Base-by-base conservation (phyloP, 805 yeast genomes). In the Priceomyces fermenticarens region DNA sequence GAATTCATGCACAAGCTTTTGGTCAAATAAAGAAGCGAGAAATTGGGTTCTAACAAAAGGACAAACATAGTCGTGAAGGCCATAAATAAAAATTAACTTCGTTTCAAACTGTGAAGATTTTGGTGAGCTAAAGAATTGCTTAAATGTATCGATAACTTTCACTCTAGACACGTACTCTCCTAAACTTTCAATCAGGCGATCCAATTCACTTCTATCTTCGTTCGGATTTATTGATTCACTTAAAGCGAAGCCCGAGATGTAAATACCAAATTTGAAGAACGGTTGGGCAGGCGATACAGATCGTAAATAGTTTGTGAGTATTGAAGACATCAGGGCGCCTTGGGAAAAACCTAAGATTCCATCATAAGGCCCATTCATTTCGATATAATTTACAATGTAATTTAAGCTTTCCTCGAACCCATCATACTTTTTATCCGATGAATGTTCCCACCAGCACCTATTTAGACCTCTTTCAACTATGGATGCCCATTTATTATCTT, bases 271-370 rank as follows among this genome's bases (percentile, higher is more conserved):
- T 30, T 54, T 47, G 40, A 67, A 55, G 16, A 48, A 49, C 3
- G 57, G 59, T 34, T 60, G 60, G 2, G 30, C 32, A 1, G 67
- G 65, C 3, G 56, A 30, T 25, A 51, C 43, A 34, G 43, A 41
- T 5, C 46, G 44, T 10, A 66, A 49, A 9, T 42, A 40, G 37
- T 57, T 63, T 38, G 60, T 53, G 6, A 63, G 38, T 4, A 62
- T 50, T 3, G 64, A 53, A 3, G 70, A 48, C 65, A 69, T 58
- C 7, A 67, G 65, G 2, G 72, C 72, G 25, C 75, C 75, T 46
- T 70, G 75, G 17, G 70, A 63, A 40, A 68, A 70, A 3, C 74
- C 75, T 28, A 70, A 49, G 15, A 70, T 53, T 0, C 73, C 74
- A 36, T 65, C 65, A 46, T 62, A 69, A 0, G 75, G 75, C 7